phyloP scores from a whole-genome alignment of 352 stramenopile genomes.

The Phytophthora vignae region DNA sequence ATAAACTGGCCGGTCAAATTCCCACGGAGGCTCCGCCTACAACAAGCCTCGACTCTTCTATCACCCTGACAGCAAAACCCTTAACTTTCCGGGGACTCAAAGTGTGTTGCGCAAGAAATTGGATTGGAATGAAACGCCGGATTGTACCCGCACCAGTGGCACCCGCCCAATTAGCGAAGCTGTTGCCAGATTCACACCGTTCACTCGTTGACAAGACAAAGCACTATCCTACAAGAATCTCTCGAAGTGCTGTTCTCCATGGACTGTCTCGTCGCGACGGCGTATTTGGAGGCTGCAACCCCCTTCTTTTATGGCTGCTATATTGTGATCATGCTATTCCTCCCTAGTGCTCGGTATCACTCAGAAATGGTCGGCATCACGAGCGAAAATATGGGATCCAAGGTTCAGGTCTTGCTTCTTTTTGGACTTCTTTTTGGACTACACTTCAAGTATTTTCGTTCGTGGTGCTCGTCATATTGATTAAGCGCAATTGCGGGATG shows the following conservation, averaged over 20 bases:
- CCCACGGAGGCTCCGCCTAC: too few species aligned
- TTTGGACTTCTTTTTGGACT: too few species aligned
- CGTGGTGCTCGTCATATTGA: background rate
- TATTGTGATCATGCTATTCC: constrained; percentile 12
- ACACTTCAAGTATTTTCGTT: background rate
- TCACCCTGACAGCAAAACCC: too few species aligned
- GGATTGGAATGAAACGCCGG: too few species aligned
- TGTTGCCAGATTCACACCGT: background rate
- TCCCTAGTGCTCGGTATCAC: constrained; percentile 42
- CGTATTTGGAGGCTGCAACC: constrained; percentile 45
- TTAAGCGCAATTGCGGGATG: background rate
- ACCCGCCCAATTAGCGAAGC: background rate
- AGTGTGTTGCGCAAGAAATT: too few species aligned
- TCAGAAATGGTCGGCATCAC: constrained; percentile 13
- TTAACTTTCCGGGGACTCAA: too few species aligned
- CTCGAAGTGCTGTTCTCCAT: constrained; percentile 38
- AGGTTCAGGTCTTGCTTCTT: background rate
- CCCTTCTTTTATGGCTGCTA: constrained; percentile 39
- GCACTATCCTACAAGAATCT: background rate
- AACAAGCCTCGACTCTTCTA: too few species aligned
- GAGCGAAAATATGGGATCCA: constrained; percentile 7
- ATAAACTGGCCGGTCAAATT: too few species aligned
- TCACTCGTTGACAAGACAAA: background rate
- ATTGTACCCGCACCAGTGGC: too few species aligned
- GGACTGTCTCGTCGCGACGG: constrained; percentile 43